A percentile compares a stretch with the other conserved stretches of the same genome.
Conservation (phyloP, 1,284 basidiomycete species). For the Trichosporon sp. region DNA sequence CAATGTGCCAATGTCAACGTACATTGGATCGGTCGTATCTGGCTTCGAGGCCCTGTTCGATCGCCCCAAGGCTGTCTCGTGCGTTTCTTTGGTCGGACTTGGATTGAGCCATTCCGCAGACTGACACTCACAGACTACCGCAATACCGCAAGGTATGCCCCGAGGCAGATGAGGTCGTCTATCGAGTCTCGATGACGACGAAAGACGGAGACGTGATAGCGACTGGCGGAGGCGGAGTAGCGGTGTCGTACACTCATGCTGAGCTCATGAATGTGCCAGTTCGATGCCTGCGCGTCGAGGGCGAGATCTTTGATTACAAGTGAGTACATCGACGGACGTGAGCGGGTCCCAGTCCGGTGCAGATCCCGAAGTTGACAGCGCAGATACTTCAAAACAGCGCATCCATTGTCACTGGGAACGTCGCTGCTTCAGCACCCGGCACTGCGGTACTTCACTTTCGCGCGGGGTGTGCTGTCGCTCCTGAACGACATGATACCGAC, state of each 20-base stretch:
- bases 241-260: slow-evolving; percentile 31
- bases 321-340: no score
- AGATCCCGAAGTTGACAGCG: slow-evolving; percentile 14
- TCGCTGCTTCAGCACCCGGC: slow-evolving; percentile 37
- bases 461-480: slow-evolving; percentile 35
- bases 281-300: slow-evolving; percentile 36
- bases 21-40: slow-evolving; percentile 33
- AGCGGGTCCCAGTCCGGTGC: no score
- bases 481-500: slow-evolving; percentile 32
- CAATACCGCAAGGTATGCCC: slow-evolving; percentile 30
- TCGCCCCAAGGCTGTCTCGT: slow-evolving; percentile 40
- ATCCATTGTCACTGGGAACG: slow-evolving; percentile 35
- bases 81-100: slow-evolving; percentile 14
- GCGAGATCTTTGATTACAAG: slow-evolving; percentile 42
- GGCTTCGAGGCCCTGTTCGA: slow-evolving; percentile 40
- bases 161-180: slow-evolving; percentile 17
- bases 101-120: no score
- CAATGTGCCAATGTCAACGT: slow-evolving; percentile 39
- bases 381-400: slow-evolving; percentile 43
- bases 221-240: slow-evolving; percentile 25
- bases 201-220: slow-evolving; percentile 31
- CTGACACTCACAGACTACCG: slow-evolving; percentile 17
- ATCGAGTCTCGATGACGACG: slow-evolving; percentile 22
- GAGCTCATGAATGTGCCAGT: slow-evolving; percentile 25
- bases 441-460: slow-evolving; percentile 43